A percentile compares a stretch with the other conserved stretches of the same genome.
Conservation (phyloP, 371 early-diverging fungal species). For the Haplosporangium sp. region DNA sequence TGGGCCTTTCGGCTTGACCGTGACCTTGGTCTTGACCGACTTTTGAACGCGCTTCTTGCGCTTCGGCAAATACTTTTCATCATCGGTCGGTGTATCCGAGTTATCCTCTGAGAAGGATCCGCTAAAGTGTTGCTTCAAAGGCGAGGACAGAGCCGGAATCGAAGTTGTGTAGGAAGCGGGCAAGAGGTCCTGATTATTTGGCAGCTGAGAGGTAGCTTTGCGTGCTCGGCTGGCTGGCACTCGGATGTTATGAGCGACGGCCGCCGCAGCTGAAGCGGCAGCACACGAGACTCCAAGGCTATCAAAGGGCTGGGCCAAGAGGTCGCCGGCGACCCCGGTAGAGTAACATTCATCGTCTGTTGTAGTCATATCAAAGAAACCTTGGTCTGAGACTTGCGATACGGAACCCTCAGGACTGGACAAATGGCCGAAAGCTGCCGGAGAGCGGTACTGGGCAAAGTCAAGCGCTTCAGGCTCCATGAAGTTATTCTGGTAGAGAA, state of each 20-base stretch:
- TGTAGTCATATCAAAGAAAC: constrained; percentile 2
- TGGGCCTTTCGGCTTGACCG: constrained; percentile 6
- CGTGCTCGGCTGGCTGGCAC: neutral
- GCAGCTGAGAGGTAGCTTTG: neutral
- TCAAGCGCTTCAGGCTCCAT: neutral
- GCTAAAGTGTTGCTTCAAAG: constrained; percentile 7
- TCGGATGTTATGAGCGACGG: neutral
- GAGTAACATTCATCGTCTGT: neutral
- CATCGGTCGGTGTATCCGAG: constrained; percentile 4
- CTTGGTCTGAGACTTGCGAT: constrained; percentile 1
- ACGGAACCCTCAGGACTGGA: constrained; percentile 6
- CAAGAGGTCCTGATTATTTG: neutral
- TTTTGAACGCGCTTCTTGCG: constrained; percentile 22
- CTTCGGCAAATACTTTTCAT: constrained; percentile 1
- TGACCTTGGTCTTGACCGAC: neutral
- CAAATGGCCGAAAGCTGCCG: neutral
- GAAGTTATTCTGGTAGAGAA: neutral
- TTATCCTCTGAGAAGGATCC: neutral
- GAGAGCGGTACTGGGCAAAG: neutral
- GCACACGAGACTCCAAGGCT: neutral
- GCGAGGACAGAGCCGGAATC: neutral
- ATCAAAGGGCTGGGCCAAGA: constrained; percentile 1
- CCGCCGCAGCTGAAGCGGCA: no score
- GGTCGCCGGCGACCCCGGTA: neutral
- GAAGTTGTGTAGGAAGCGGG: neutral